A percentile compares a stretch with the other conserved stretches of the same genome.
Evolutionary conservation across 495 filamentous ascomycete species (phyloP).

Genomic region (Podospora didyma): DNA sequence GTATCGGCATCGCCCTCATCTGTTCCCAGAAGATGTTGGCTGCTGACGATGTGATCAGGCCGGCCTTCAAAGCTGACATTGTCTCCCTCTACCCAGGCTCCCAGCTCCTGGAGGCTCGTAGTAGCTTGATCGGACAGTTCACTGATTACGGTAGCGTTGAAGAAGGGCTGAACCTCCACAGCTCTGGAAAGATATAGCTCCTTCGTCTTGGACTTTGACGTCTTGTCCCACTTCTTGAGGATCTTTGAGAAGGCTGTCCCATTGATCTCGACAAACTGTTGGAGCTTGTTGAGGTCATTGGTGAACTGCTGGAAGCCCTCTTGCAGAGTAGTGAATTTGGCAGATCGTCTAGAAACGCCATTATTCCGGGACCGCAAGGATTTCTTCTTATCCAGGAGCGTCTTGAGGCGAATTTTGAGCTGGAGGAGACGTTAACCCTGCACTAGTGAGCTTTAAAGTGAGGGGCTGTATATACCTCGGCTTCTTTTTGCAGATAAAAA

Average conservation of each 20-base stretch:
- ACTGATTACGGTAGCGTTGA: conserved; percentile 93
- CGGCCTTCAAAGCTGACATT: conserved; percentile 73
- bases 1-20: conserved; percentile 86
- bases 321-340: conserved; percentile 87
- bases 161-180: conserved; percentile 96
- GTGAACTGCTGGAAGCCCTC: conserved; percentile 97
- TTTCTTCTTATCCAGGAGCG: conserved; percentile 90
- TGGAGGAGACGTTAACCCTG: conserved; percentile 30
- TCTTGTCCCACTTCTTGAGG: conserved; percentile 99
- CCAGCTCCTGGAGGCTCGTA: conserved; percentile 84
- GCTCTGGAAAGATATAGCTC: conserved; percentile 93
- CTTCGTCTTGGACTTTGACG: conserved; percentile 97
- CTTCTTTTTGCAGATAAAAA: conserved; percentile 97
- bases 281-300: conserved; percentile 91
- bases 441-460: not conserved
- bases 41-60: conserved; percentile 59
- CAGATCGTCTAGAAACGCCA: conserved; percentile 75
- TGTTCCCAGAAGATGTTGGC: conserved; percentile 58
- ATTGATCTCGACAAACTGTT: conserved; percentile 98
- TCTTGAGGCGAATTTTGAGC: conserved; percentile 89
- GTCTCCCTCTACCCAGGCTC: conserved; percentile 95
- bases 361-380: conserved; percentile 72
- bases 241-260: conserved; percentile 97
- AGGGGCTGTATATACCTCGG: conserved; percentile 62
- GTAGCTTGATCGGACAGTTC: conserved; percentile 95